Conservation (phyloP, 208 protist genomes). For the Acanthamoeba comandoni region DNA sequence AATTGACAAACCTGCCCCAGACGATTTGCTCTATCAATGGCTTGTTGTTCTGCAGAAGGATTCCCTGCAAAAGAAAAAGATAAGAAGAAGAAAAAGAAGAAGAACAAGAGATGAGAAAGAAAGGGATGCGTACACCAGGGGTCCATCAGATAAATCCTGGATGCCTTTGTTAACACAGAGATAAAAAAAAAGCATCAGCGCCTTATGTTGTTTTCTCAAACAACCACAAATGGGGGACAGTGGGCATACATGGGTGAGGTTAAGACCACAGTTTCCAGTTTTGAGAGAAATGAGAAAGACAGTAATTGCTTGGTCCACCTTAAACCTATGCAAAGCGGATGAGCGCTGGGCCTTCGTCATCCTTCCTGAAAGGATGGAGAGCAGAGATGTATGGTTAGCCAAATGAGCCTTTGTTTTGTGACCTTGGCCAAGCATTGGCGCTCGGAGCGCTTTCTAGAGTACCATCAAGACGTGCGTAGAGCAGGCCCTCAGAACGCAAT, state of each 20-base stretch:
- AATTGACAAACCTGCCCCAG: slow-evolving; percentile 63
- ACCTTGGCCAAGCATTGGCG: too few relatives aligned
- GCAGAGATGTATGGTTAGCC: too few relatives aligned
- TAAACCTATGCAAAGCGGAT: slow-evolving; percentile 31
- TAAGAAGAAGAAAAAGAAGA: background rate
- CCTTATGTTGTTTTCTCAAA: too few relatives aligned
- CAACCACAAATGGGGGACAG: background rate
- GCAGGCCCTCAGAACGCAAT: slow-evolving; percentile 3
- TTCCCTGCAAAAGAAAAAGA: slow-evolving; percentile 6
- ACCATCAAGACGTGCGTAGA: slow-evolving; percentile 62
- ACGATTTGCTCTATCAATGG: slow-evolving; percentile 58
- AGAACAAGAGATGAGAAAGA: background rate
- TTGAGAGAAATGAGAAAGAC: slow-evolving; percentile 71
- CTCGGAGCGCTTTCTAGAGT: too few relatives aligned
- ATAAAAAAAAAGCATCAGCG: background rate
- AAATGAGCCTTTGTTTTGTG: slow-evolving; percentile 3
- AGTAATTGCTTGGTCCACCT: background rate
- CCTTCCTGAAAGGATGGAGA: background rate
- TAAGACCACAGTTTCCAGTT: slow-evolving; percentile 65
- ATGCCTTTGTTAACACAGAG: background rate
- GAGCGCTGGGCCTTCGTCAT: slow-evolving; percentile 55
- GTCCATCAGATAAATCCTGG: slow-evolving; percentile 43
- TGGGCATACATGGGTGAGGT: slow-evolving; percentile 37
- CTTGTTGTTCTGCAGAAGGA: slow-evolving; percentile 69
- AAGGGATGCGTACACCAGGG: slow-evolving; percentile 53